phyloP scores from a whole-genome alignment of 768 basidiomycete genomes.

The Ramaria rubella region DNA sequence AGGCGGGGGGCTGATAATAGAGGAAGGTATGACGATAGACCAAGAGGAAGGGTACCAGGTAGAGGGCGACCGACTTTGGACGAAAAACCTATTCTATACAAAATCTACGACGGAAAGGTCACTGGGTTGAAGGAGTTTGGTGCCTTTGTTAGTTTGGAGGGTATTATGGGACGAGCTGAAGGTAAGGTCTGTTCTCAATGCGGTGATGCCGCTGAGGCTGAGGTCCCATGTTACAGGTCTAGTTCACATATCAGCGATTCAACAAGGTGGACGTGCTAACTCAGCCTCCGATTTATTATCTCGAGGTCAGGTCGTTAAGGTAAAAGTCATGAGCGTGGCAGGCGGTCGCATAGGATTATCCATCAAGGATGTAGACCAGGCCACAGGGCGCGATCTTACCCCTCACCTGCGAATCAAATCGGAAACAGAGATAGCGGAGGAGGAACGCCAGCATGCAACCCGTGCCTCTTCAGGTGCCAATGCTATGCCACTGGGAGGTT shows the following conservation, averaged over 20 bases:
- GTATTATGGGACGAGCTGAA: constrained; percentile 78
- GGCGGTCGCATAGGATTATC: constrained; percentile 78
- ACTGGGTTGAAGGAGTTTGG: constrained; percentile 91
- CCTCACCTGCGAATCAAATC: constrained; percentile 93
- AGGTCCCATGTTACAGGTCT: constrained; percentile 53
- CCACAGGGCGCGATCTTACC: constrained; percentile 81
- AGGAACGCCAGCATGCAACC: constrained; percentile 58
- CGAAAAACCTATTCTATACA: constrained; percentile 83
- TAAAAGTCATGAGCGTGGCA: constrained; percentile 93
- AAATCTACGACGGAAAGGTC: constrained; percentile 88
- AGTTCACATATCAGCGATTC: constrained; percentile 94
- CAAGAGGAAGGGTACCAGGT: constrained; percentile 21
- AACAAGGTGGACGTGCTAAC: constrained; percentile 76
- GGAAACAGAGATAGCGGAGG: constrained; percentile 81
- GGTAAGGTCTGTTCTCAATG: too few relatives aligned
- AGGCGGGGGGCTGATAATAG: constrained; percentile 40
- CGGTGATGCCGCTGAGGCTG: too few relatives aligned
- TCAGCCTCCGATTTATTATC: constrained; percentile 82
- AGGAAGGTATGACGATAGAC: constrained; percentile 33
- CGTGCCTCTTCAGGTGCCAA: constrained; percentile 79
- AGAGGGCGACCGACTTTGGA: constrained; percentile 41
- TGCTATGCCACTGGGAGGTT: constrained; percentile 64
- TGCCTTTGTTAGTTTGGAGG: constrained; percentile 87
- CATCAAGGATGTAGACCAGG: constrained; percentile 97
- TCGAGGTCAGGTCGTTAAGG: constrained; percentile 81